phyloP scores from a whole-genome alignment of 2,329 filamentous ascomycete genomes.

The Ophiostoma piceae region DNA sequence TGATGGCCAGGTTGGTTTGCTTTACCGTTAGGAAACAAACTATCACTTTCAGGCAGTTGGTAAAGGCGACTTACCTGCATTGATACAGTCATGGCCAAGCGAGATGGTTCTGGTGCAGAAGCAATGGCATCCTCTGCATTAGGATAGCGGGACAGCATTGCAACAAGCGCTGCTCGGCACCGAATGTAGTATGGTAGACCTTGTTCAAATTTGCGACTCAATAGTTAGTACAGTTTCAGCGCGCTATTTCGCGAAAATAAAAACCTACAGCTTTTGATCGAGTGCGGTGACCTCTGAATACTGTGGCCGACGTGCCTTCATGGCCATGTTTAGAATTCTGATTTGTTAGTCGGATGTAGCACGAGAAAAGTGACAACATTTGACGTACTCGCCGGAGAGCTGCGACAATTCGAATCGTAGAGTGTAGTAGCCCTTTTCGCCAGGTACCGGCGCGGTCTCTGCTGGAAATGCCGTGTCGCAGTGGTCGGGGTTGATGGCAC shows the following conservation, averaged over 20 bases:
- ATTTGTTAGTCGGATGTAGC: neutral
- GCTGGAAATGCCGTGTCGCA: slow-evolving; percentile 19
- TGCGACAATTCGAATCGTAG: neutral
- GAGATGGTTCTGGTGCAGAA: neutral
- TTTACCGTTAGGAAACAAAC: neutral
- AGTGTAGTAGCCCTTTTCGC: neutral
- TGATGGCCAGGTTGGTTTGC: neutral
- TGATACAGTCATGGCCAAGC: neutral
- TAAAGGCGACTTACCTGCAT: neutral
- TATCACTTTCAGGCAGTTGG: neutral
- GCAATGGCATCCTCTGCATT: neutral
- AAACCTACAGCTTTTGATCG: neutral
- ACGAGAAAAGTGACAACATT: neutral
- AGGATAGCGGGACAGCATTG: neutral
- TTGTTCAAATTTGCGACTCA: slow-evolving; percentile 2
- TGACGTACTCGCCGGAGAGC: neutral
- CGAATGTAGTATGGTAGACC: neutral
- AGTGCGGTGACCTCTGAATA: slow-evolving; percentile 14
- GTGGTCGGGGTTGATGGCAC: slow-evolving; percentile 20
- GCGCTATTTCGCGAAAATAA: neutral
- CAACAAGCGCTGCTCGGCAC: neutral
- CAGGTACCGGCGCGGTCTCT: neutral
- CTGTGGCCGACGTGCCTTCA: slow-evolving; percentile 18
- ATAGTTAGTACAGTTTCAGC: neutral
- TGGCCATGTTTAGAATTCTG: slow-evolving; percentile 21